Conservation (phyloP, 345 rosid species). For the Toxicodendron radicans region DNA sequence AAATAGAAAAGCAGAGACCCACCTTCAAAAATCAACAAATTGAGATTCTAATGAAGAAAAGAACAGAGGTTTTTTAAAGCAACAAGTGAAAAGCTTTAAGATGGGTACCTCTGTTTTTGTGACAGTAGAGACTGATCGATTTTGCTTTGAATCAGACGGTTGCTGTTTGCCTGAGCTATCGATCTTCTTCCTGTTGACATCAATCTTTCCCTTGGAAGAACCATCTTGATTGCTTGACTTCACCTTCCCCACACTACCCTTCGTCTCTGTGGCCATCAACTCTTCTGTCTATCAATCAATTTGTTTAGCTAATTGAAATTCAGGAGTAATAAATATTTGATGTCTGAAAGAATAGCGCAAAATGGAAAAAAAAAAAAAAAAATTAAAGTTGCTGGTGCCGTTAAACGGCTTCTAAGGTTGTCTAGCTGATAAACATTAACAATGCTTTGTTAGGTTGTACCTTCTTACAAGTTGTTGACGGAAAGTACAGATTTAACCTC, state of each 20-base stretch:
- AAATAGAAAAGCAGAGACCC: background rate
- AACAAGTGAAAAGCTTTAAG: slow-evolving; percentile 14
- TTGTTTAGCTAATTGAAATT: background rate
- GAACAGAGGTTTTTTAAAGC: background rate
- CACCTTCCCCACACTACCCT: slow-evolving; percentile 42
- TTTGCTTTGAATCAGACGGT: slow-evolving; percentile 43
- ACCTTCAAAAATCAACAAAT: slow-evolving; percentile 18
- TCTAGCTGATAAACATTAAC: background rate
- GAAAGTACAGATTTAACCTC: slow-evolving; percentile 25
- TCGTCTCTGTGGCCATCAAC: slow-evolving; percentile 53
- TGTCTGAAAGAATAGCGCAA: background rate
- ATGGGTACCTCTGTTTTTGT: slow-evolving; percentile 58
- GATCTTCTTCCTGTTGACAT: slow-evolving; percentile 50
- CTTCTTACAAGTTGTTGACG: background rate
- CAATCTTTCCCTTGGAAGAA: slow-evolving; percentile 39
- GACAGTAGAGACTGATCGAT: slow-evolving; percentile 43
- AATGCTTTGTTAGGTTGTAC: background rate
- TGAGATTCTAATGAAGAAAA: slow-evolving; percentile 2
- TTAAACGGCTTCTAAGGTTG: slow-evolving; percentile 24
- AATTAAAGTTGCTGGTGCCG: slow-evolving; percentile 9
- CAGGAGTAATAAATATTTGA: background rate
- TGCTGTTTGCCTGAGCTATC: slow-evolving; percentile 47
- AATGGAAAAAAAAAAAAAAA: background rate
- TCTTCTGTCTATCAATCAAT: slow-evolving; percentile 9
- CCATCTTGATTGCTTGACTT: slow-evolving; percentile 45